These are phyloP conservation scores for Mycothermus thermophilus DNA, from an alignment of 495 filamentous ascomycete genomes.

Conservation along the genomic window DNA sequence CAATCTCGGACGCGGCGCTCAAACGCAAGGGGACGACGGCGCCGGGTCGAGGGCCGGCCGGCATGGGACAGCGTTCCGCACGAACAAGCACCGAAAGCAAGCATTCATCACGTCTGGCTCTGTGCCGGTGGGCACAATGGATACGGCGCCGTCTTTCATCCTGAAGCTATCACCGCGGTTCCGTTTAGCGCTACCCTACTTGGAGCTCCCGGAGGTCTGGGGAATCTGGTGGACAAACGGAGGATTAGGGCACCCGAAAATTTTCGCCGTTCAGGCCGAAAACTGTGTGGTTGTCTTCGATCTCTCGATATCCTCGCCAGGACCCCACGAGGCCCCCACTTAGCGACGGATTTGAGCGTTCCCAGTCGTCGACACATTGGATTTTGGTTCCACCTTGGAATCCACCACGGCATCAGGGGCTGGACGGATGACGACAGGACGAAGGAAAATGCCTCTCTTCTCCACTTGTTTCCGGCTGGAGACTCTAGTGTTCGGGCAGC, in stretches of 20 bases:
- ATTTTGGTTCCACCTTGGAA: neutral
- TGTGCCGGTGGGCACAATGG: constrained; percentile 2
- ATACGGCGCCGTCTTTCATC: constrained; percentile 1
- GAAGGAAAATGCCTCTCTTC: constrained; percentile 13
- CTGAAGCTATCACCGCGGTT: constrained; percentile 5
- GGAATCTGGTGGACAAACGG: constrained; percentile 1
- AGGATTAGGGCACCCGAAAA: constrained; percentile 15
- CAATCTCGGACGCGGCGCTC: constrained; percentile 14
- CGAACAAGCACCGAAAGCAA: no score
- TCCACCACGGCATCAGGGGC: constrained; percentile 5
- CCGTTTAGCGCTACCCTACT: constrained; percentile 1
- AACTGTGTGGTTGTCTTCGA: no score
- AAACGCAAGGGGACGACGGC: no score
- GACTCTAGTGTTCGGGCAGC: no score
- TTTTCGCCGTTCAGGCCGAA: no score
- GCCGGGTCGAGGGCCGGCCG: no score
- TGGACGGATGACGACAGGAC: constrained; percentile 12
- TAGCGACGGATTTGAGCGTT: constrained; percentile 3
- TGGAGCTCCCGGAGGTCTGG: constrained; percentile 5
- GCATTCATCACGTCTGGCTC: neutral
- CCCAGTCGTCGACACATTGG: constrained; percentile 8
- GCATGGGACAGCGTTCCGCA: no score
- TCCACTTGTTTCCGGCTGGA: neutral
- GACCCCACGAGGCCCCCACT: constrained; percentile 17
- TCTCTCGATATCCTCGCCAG: no score